phyloP scores from a whole-genome alignment of 371 early-diverging fungal genomes.

The Circinella umbellata region DNA sequence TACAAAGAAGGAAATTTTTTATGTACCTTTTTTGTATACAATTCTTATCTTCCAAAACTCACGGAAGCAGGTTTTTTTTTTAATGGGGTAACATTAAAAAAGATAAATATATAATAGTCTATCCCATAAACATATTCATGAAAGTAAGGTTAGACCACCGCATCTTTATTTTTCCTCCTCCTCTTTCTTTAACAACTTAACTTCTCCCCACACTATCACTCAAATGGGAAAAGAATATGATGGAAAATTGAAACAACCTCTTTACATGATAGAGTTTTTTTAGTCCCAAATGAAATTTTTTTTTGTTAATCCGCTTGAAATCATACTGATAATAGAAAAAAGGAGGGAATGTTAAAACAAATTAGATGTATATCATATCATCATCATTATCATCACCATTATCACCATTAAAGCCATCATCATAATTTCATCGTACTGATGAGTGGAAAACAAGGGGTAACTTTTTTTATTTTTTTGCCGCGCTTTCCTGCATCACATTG shows the following conservation, averaged over 20 bases:
- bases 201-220: neutral
- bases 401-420: too few species aligned
- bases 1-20: too few species aligned
- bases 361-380: too few species aligned
- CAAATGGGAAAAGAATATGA: slow-evolving; percentile 3
- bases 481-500: slow-evolving; percentile 7
- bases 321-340: too few species aligned
- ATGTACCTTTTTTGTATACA: too few species aligned
- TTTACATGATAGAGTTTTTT: neutral
- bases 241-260: neutral
- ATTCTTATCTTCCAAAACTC: too few species aligned
- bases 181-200: neutral
- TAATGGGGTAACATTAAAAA: neutral
- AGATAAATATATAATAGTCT: neutral
- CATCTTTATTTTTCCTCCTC: neutral
- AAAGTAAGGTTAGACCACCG: slow-evolving; percentile 5
- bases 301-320: slow-evolving; percentile 1
- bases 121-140: too few species aligned
- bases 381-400: too few species aligned
- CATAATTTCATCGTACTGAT: too few species aligned
- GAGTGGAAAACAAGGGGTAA: neutral
- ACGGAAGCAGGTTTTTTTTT: neutral
- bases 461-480: neutral
- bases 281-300: neutral
- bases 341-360: too few species aligned